These are phyloP conservation scores for Austroboletus niveus DNA, from an alignment of 1,284 basidiomycete species.

Conservation along the genomic window DNA sequence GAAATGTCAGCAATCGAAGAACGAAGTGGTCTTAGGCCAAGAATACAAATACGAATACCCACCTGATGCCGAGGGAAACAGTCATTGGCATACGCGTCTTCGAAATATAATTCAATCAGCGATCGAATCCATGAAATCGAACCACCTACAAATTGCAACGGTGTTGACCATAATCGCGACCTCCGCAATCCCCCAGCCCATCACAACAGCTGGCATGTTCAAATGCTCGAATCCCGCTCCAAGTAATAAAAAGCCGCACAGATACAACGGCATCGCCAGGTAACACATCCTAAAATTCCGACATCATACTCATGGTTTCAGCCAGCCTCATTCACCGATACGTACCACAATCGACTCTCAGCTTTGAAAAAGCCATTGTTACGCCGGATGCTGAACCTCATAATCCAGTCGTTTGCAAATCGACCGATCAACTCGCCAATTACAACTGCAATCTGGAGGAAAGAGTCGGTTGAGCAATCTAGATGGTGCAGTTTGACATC, in stretches of 20 bases:
- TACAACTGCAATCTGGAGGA: constrained; percentile 53
- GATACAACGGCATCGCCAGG: constrained; percentile 57
- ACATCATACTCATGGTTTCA: background rate
- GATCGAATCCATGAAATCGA: background rate
- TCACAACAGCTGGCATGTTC: constrained; percentile 51
- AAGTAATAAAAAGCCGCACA: constrained; percentile 62
- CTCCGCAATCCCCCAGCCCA: constrained; percentile 69
- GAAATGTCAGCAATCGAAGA: background rate
- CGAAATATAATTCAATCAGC: background rate
- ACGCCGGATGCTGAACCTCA: constrained; percentile 52
- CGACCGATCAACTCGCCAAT: constrained; percentile 68
- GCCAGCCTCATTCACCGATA: background rate
- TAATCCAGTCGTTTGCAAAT: constrained; percentile 67
- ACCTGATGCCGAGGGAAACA: constrained; percentile 41
- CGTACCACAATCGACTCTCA: constrained; percentile 65
- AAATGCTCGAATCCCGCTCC: constrained; percentile 60
- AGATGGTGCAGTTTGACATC: constrained; percentile 9
- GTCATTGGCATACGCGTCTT: constrained; percentile 53
- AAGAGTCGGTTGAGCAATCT: background rate
- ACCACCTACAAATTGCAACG: constrained; percentile 53
- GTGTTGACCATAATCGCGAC: constrained; percentile 64
- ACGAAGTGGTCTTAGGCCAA: too few species aligned
- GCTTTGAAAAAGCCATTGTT: constrained; percentile 72
- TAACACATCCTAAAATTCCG: constrained; percentile 54
- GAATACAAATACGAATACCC: background rate